Conservation (phyloP, 208 protist genomes). For the Acanthamoeba castellanii region DNA sequence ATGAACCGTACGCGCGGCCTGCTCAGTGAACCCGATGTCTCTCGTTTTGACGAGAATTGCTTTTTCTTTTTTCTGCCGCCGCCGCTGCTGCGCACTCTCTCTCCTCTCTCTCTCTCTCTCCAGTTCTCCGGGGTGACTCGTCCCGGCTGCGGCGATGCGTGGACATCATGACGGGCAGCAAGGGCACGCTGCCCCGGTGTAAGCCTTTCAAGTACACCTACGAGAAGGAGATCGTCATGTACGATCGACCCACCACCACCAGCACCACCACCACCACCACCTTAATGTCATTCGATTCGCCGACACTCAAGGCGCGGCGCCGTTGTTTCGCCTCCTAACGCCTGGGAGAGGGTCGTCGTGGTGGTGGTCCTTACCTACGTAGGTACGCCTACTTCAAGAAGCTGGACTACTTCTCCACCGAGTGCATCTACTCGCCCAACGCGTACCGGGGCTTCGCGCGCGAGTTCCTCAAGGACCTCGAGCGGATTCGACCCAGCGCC, state of each 20-base stretch:
- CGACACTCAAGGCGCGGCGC: no score
- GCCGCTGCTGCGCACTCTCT: neutral
- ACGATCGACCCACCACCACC: no score
- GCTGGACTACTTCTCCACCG: slow-evolving; percentile 98
- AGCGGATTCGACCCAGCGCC: slow-evolving; percentile 92
- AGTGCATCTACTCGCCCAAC: slow-evolving; percentile 97
- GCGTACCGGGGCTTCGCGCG: slow-evolving; percentile 96
- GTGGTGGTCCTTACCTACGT: no score
- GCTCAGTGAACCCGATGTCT: no score
- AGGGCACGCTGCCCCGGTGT: slow-evolving; percentile 89
- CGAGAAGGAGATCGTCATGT: slow-evolving; percentile 98
- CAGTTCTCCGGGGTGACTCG: slow-evolving; percentile 94
- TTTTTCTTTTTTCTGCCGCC: no score
- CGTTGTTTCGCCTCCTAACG: no score
- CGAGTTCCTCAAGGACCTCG: slow-evolving; percentile 95
- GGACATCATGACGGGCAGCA: slow-evolving; percentile 84
- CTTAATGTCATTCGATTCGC: no score
- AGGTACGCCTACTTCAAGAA: slow-evolving; percentile 97
- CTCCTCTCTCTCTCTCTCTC: neutral
- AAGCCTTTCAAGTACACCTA: slow-evolving; percentile 98
- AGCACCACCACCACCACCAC: neutral
- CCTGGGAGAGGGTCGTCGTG: no score
- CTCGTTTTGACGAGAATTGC: no score
- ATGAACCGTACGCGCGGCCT: slow-evolving; percentile 96
- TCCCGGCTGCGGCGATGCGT: slow-evolving; percentile 94